Evolutionary conservation across 2,329 filamentous ascomycete species (phyloP).

Genomic region (Amylocarpus encephaloides): DNA sequence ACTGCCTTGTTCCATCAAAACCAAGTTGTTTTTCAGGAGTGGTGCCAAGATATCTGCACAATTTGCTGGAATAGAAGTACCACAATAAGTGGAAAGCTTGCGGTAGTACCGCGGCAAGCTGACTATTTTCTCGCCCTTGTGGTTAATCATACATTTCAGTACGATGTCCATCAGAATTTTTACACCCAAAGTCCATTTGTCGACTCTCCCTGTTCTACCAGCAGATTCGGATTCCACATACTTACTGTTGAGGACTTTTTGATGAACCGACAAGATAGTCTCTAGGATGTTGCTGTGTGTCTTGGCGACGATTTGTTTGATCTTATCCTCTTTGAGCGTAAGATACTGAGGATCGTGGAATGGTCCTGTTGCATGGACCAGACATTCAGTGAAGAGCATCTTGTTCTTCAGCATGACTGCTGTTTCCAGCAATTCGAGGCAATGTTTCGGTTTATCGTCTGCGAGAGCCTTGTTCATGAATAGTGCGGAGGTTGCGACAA

Average conservation of each 20-base stretch:
- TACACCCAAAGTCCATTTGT: too few species aligned
- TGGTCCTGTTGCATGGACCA: not conserved
- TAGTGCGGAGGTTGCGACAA: not conserved
- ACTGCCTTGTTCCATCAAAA: too few species aligned
- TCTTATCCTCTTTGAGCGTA: not conserved
- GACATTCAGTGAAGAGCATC: conserved; percentile 1
- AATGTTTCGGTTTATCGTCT: not conserved
- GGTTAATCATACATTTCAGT: too few species aligned
- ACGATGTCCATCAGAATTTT: too few species aligned
- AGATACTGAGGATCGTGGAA: not conserved
- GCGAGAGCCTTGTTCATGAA: not conserved
- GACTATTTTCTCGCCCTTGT: too few species aligned
- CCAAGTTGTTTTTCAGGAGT: too few species aligned
- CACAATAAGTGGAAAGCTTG: too few species aligned
- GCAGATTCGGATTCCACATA: too few species aligned
- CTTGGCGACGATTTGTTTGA: conserved; percentile 3
- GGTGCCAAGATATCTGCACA: too few species aligned
- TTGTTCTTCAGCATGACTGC: not conserved
- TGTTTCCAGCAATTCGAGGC: not conserved
- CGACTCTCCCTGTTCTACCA: too few species aligned
- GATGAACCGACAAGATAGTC: conserved; percentile 6
- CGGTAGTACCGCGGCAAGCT: too few species aligned
- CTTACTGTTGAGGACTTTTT: conserved; percentile 7
- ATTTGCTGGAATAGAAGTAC: too few species aligned
- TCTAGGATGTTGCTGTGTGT: conserved; percentile 6